Evolutionary conservation across 495 filamentous ascomycete genomes (phyloP), one percentile per base, ranked within the genome.

Genomic region (Penicillium ucsense): DNA sequence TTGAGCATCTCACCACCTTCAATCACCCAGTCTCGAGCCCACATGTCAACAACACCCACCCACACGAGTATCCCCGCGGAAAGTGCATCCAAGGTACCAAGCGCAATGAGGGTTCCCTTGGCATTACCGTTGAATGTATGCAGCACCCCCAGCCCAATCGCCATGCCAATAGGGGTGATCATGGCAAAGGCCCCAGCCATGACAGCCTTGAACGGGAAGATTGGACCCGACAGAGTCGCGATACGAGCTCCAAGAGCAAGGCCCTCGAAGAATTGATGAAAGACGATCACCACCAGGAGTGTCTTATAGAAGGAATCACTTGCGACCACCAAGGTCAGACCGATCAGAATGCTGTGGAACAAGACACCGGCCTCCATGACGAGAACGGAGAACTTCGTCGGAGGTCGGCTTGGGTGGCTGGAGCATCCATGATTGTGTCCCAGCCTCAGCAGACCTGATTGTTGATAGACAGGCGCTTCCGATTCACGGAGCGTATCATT

Each of bases 211-310:
- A 51, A 60, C 35, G 66, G 66, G 20, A 64, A 63, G 3, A 54
- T 46, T 2, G 53, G 49, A 0, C 61, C 86, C 2, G 86, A 74
- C 5, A 89, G 74, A 8, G 85, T 71, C 49, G 85, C 84, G 43
- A 89, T 89, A 29, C 85, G 79, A 8, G 79, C 80, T 34, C 85
- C 85, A 3, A 89, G 76, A 5, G 85, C 85, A 4, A 89, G 68
- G 20, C 85, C 85, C 62, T 89, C 85, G 41, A 68, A 66, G 45
- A 56, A 64, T 59, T 87, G 85, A 53, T 89, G 85, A 57, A 89
- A 88, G 20, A 77, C 66, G 46, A 89, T 88, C 12, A 85, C 85
- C 29, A 86, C 70, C 3, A 89, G 65, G 41, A 89, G 80, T 1
- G 87, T 82, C 48, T 78, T 72, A 58, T 89, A 89, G 32, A 67